phyloP scores from a whole-genome alignment of 805 yeast genomes.

The Lipomyces yamanashiensis region DNA sequence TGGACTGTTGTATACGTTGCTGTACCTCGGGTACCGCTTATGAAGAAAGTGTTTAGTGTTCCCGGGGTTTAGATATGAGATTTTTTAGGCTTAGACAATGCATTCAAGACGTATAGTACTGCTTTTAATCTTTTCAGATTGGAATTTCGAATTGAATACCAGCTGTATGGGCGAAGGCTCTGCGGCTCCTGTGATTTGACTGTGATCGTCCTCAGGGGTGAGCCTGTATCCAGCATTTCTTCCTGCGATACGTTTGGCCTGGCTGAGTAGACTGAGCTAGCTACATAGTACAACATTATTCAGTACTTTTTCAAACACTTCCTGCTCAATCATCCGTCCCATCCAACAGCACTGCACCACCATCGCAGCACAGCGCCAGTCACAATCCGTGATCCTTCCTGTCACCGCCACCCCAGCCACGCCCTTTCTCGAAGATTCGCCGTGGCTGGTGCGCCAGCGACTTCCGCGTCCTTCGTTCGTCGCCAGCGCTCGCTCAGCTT shows the following conservation, averaged over 20 bases:
- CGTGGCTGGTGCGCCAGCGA: constrained; percentile 4
- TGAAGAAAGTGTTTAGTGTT: constrained; percentile 23
- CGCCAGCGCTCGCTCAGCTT: neutral
- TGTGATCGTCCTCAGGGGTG: too few species aligned
- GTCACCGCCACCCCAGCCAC: constrained; percentile 1
- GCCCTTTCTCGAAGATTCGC: constrained; percentile 17
- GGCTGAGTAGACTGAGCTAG: too few species aligned
- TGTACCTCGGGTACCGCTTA: constrained; percentile 13
- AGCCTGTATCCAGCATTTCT: too few species aligned
- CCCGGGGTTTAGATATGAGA: constrained; percentile 22
- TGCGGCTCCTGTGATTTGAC: too few species aligned
- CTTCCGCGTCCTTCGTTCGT: constrained; percentile 7
- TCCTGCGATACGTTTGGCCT: too few species aligned
- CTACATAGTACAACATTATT: too few species aligned
- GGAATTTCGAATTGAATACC: too few species aligned
- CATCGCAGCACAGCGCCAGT: neutral
- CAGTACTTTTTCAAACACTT: too few species aligned
- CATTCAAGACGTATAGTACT: neutral
- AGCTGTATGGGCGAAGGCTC: too few species aligned
- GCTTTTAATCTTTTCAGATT: neutral
- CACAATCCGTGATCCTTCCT: constrained; percentile 1
- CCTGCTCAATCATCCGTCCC: too few species aligned
- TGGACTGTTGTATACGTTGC: constrained; percentile 34
- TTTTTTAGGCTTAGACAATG: neutral
- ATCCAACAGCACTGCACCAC: too few species aligned